Evolutionary conservation across 306 rosid genomes (phyloP), one percentile per base, ranked within the genome.

Genomic region (Nissolia schottii): DNA sequence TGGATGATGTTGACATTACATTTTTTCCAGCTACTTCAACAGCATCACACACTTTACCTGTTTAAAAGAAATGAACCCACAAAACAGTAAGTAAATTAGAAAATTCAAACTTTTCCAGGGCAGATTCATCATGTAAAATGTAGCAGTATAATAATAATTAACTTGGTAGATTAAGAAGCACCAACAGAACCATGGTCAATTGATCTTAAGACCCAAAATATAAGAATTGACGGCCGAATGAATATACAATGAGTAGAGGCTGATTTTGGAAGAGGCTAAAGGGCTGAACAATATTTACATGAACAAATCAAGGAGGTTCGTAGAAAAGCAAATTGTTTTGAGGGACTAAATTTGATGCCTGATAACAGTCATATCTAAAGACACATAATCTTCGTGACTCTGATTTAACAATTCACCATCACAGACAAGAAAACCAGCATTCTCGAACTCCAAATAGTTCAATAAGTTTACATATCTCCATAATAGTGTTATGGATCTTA

Each of bases 1-100:
- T 80, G 67, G 92, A 85, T 43, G 98, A 80, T 23, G 96, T 91
- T 70, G 97, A 82, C 97, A 94, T 82, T 69, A 89, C 98, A 82
- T 89, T 90, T 82, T 81, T 94, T 48, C 98, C 96, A 23, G 98
- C 82, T 31, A 87, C 90, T 85, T 94, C 98, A 77, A 89, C 95
- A 64, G 98, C 96, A 70, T 94, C 98, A 1, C 90, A 89, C 55
- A 91, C 91, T 83, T 84, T 91, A 85, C 83, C 98, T 94, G 73
- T 70, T 70, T 51, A 61, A 74, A 78, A 61, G 58, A 63, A 65
- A 76, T 27, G 6, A 9, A 51, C 73, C 40, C 27, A 70, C 16
- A 35, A 64, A 71, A 54, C 40, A 55, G 34, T 6, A 14, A 18
- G 45, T 19, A 20, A 70, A 29, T 64, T 57, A 56, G 35, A 60